Conservation (phyloP, 805 yeast genomes). For the Myxozyma kluyveri region DNA sequence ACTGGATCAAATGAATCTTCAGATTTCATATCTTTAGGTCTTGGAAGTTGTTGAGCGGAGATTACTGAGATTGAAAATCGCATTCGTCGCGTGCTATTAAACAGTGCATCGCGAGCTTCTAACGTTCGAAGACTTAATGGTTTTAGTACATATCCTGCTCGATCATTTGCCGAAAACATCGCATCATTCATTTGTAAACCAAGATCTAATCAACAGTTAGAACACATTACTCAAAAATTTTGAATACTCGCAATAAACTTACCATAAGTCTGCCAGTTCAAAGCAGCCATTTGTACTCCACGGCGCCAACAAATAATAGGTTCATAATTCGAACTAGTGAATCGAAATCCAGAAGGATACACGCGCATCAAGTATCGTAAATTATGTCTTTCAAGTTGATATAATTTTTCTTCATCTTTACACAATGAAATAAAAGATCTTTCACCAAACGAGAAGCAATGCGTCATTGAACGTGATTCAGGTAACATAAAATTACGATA, state of each 20-base stretch:
- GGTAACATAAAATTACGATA: conserved; percentile 82
- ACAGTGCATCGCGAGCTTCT: neutral
- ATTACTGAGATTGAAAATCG: conserved; percentile 42
- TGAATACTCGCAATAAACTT: neutral
- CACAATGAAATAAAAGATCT: conserved; percentile 60
- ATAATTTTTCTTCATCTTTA: conserved; percentile 55
- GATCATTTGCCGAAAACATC: conserved; percentile 59
- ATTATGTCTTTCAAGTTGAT: conserved; percentile 73
- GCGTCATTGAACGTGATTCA: conserved; percentile 75
- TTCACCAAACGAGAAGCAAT: conserved; percentile 85
- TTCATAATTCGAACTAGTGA: conserved; percentile 74
- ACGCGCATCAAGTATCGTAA: conserved; percentile 70
- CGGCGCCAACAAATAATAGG: conserved; percentile 78
- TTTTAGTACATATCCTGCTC: conserved; percentile 75
- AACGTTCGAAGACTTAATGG: conserved; percentile 48
- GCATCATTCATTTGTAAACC: conserved; percentile 90
- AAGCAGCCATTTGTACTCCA: conserved; percentile 93
- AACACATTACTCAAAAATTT: too few relatives aligned
- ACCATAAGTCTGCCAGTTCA: conserved; percentile 43
- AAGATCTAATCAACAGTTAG: too few relatives aligned
- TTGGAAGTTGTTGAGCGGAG: conserved; percentile 84
- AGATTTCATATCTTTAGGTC: conserved; percentile 52
- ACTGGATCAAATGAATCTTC: conserved; percentile 57
- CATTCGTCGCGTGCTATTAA: neutral
- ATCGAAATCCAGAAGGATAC: conserved; percentile 78